These are phyloP conservation scores for Cystofilobasidium capitatum DNA, from an alignment of 768 basidiomycete species.

Conservation along the genomic window DNA sequence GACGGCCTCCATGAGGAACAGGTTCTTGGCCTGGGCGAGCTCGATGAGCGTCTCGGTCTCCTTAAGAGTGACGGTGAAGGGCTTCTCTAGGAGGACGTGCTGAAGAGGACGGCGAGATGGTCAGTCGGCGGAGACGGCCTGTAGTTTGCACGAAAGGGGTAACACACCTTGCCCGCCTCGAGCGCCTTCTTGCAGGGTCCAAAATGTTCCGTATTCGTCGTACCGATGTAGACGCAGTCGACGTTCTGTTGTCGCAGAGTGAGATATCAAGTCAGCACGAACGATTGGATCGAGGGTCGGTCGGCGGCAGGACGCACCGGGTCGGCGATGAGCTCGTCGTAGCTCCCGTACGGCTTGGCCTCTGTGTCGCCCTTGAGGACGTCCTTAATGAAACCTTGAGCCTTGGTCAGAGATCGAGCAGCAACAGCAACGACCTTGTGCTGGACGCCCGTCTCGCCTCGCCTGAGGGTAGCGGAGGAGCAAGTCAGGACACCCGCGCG, in stretches of 20 bases:
- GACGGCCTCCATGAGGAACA: constrained; percentile 29
- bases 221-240: constrained; percentile 5
- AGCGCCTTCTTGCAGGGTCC: constrained; percentile 2
- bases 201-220: constrained; percentile 14
- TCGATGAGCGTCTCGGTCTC: constrained; percentile 27
- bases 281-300: neutral
- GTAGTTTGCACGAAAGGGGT: too few relatives aligned
- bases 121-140: neutral
- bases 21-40: constrained; percentile 22
- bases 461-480: neutral
- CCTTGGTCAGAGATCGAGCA: constrained; percentile 23
- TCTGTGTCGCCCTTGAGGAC: neutral
- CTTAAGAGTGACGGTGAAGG: constrained; percentile 30
- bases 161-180: constrained; percentile 14
- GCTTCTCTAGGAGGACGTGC: constrained; percentile 15
- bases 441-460: constrained; percentile 10
- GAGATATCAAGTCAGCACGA: neutral
- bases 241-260: neutral
- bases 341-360: constrained; percentile 1
- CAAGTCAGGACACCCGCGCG: neutral
- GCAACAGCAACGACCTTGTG: constrained; percentile 25
- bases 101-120: neutral
- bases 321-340: constrained; percentile 8
- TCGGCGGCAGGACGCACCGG: neutral
- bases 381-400: constrained; percentile 20